Percentiles rank a stretch among this genome's conserved stretches.
Conservation (phyloP, 495 filamentous ascomycete species). For the Clavariopsis aquatica region DNA sequence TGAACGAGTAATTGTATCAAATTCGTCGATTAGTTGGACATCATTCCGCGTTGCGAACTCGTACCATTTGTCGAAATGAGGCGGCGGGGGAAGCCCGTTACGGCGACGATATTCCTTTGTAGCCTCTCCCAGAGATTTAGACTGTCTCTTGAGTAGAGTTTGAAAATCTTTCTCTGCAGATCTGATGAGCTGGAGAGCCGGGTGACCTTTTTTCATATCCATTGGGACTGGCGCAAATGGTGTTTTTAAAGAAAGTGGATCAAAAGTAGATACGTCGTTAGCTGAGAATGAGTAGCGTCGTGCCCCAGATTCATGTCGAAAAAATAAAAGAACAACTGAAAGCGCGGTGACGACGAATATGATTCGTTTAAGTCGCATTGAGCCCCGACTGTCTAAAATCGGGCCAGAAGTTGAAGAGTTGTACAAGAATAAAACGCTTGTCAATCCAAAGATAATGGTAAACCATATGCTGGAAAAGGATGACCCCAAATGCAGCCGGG, state of each 20-base stretch:
- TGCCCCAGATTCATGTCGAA: slow-evolving; percentile 5
- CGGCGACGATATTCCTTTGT: slow-evolving; percentile 62
- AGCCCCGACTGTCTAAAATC: slow-evolving; percentile 14
- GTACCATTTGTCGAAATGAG: slow-evolving; percentile 72
- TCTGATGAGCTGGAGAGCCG: slow-evolving; percentile 55
- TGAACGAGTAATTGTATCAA: slow-evolving; percentile 69
- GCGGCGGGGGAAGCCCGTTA: slow-evolving; percentile 59
- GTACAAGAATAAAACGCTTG: slow-evolving; percentile 22
- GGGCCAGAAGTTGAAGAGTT: slow-evolving; percentile 22
- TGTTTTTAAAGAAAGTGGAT: slow-evolving; percentile 3
- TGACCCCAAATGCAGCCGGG: slow-evolving; percentile 14
- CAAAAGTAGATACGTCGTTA: slow-evolving; percentile 7
- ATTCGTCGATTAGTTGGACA: slow-evolving; percentile 72
- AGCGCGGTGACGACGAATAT: slow-evolving; percentile 19
- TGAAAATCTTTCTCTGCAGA: slow-evolving; percentile 51
- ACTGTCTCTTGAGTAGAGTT: slow-evolving; percentile 51
- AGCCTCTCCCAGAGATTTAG: slow-evolving; percentile 54
- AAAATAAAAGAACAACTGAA: slow-evolving; percentile 22
- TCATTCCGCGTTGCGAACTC: slow-evolving; percentile 64
- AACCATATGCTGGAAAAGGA: slow-evolving; percentile 37
- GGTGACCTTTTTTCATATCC: slow-evolving; percentile 46
- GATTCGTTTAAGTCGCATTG: slow-evolving; percentile 33
- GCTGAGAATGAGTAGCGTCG: background rate
- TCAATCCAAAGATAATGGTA: slow-evolving; percentile 17
- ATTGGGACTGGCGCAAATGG: slow-evolving; percentile 38